These are phyloP conservation scores for Cordia subcordata DNA, from an alignment of 257 asterid genomes.

Conservation along the genomic window DNA sequence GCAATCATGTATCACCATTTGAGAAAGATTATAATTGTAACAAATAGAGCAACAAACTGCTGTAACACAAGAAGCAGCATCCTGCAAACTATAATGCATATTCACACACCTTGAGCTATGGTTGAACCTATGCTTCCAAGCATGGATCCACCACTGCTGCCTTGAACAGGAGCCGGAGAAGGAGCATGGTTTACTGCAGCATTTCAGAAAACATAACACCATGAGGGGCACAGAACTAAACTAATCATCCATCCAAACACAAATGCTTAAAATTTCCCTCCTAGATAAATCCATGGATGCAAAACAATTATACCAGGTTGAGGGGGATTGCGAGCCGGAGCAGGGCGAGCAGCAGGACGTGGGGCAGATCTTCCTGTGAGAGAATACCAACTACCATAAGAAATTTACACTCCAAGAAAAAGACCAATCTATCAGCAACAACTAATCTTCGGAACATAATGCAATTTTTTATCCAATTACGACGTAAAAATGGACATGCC, in stretches of 20 bases:
- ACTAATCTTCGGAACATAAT: neutral
- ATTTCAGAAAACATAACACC: too few species aligned
- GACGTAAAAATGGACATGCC: too few species aligned
- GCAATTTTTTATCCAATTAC: too few species aligned
- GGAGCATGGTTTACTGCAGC: constrained; percentile 58
- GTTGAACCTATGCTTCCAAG: constrained; percentile 59
- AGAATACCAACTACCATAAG: neutral
- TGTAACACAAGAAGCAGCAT: neutral
- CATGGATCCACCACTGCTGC: constrained; percentile 63
- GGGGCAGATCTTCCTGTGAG: constrained; percentile 77
- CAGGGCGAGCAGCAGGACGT: constrained; percentile 52
- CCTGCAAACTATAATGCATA: too few species aligned
- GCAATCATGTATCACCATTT: neutral
- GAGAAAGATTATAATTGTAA: neutral
- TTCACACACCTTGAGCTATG: constrained; percentile 56
- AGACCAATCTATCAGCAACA: neutral
- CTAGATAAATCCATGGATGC: neutral
- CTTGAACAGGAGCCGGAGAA: constrained; percentile 66
- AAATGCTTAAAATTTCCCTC: neutral
- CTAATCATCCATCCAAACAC: neutral
- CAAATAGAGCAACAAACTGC: neutral
- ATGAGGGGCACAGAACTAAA: neutral
- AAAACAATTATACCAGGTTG: constrained; percentile 34
- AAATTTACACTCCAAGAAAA: neutral
- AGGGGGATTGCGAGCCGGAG: constrained; percentile 48